These are phyloP conservation scores for Paecilomyces formosus DNA, from an alignment of 2,329 filamentous ascomycete genomes.

Conservation along the genomic window DNA sequence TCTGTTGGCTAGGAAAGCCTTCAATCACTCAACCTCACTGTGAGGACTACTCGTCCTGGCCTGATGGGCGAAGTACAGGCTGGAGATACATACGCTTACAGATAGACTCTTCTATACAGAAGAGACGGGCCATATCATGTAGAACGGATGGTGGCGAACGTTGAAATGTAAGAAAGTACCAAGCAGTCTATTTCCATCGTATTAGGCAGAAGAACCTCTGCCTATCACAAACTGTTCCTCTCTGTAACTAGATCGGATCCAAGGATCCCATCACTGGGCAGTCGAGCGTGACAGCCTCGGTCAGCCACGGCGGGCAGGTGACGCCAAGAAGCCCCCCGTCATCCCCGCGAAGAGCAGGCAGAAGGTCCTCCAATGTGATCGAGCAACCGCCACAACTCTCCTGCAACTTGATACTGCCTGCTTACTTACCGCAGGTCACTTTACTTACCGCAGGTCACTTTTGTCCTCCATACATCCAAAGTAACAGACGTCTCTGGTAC, in stretches of 20 bases:
- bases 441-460: background rate
- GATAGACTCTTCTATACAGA: no score
- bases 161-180: background rate
- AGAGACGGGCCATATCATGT: background rate
- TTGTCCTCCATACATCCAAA: background rate
- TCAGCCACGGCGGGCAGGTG: background rate
- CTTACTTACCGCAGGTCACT: background rate
- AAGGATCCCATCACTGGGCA: background rate
- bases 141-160: background rate
- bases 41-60: no score
- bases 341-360: background rate
- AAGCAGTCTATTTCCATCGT: background rate
- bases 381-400: background rate
- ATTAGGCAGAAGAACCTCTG: background rate
- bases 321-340: background rate
- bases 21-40: no score
- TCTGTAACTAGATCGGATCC: background rate
- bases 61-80: background rate
- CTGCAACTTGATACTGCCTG: conserved; percentile 1
- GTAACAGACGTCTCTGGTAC: background rate
- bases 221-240: background rate
- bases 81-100: background rate
- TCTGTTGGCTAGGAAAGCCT: no score
- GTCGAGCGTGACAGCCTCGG: background rate
- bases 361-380: background rate